A percentile compares a stretch with the other conserved stretches of the same genome.
phyloP scores from a whole-genome alignment of 768 basidiomycete species.

The Boletus tomentosulus region DNA sequence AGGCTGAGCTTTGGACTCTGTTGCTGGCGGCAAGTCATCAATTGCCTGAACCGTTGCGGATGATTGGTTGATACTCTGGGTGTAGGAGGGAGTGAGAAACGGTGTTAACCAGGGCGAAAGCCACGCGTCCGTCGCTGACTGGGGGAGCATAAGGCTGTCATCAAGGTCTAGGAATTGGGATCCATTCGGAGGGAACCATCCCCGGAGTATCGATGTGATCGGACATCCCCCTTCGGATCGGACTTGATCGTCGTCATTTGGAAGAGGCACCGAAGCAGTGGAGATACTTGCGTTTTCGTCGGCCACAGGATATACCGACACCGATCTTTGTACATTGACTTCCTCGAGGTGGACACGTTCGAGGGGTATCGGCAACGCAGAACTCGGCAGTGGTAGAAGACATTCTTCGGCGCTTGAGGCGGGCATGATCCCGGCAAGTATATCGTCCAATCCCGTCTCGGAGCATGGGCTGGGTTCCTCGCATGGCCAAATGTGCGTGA shows the following conservation, averaged over 20 bases:
- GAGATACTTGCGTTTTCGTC: background rate
- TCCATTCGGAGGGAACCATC: constrained; percentile 27
- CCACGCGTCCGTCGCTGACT: constrained; percentile 1
- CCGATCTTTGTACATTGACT: background rate
- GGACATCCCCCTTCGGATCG: background rate
- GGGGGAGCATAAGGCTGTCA: constrained; percentile 10
- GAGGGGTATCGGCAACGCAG: background rate
- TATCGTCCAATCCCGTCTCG: constrained; percentile 17
- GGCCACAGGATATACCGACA: background rate
- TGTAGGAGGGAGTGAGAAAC: background rate
- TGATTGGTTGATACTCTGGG: background rate
- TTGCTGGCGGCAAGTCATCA: background rate
- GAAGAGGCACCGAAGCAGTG: background rate
- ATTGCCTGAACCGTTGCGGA: background rate
- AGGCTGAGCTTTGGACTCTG: background rate
- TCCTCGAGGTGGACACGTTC: background rate
- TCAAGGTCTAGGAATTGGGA: constrained; percentile 24
- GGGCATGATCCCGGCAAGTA: constrained; percentile 12
- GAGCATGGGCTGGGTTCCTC: constrained; percentile 7
- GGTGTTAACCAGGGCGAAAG: constrained; percentile 7
- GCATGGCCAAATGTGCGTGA: constrained; percentile 19
- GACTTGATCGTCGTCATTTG: background rate
- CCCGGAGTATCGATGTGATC: constrained; percentile 11
- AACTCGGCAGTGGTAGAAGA: background rate
- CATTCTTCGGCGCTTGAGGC: constrained; percentile 2